These are phyloP conservation scores for Claviceps paspali DNA, from an alignment of 2,329 filamentous ascomycete genomes.

Conservation along the genomic window DNA sequence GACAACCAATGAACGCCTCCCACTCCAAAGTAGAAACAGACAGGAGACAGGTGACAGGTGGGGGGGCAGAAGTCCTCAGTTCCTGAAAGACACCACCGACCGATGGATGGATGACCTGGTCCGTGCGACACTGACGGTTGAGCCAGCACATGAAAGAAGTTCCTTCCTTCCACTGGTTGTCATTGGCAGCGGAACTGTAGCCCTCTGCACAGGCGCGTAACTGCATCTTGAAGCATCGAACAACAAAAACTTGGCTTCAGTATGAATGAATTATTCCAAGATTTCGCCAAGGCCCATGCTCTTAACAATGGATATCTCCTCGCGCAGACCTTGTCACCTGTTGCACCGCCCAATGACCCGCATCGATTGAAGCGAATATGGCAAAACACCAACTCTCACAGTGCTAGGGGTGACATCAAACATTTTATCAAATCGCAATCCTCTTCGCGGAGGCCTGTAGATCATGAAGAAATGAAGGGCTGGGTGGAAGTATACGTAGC, in stretches of 20 bases:
- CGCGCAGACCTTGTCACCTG: constrained; percentile 59
- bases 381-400: constrained; percentile 51
- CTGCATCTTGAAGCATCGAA: background rate
- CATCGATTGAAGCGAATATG: constrained; percentile 55
- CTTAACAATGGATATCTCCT: constrained; percentile 55
- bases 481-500: constrained; percentile 76
- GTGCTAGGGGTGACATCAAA: constrained; percentile 53
- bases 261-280: constrained; percentile 61
- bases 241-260: constrained; percentile 7
- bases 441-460: constrained; percentile 35
- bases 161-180: background rate
- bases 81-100: no score
- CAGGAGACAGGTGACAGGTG: no score
- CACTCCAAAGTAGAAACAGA: no score
- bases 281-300: constrained; percentile 56
- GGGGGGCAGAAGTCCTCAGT: no score
- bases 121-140: no score
- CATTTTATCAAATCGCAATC: constrained; percentile 53
- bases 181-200: background rate
- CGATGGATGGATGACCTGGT: no score
- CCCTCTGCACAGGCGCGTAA: background rate
- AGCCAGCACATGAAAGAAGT: background rate
- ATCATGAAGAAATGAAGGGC: constrained; percentile 54
- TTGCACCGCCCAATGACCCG: constrained; percentile 45
- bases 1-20: background rate